A percentile compares a stretch with the other conserved stretches of the same genome.
Evolutionary conservation across 306 rosid species (phyloP).

Genomic region (Dalbergia cochinchinensis): DNA sequence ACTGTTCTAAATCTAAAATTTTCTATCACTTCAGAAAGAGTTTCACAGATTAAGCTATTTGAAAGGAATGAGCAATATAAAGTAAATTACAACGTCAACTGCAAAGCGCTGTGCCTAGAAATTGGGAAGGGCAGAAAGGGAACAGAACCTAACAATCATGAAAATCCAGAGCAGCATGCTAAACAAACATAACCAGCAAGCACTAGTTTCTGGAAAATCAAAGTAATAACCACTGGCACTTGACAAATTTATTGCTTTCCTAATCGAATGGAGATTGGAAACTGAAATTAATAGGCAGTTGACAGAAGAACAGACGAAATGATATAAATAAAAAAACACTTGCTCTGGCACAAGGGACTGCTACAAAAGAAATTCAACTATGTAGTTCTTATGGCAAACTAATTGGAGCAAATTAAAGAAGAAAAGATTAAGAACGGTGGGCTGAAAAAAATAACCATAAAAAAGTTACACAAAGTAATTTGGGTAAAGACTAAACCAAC

Average conservation of each 20-base stretch:
- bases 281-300: constrained; percentile 35
- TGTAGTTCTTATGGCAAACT: constrained; percentile 35
- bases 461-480: constrained; percentile 53
- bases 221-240: constrained; percentile 27
- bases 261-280: constrained; percentile 41
- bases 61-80: constrained; percentile 40
- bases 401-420: constrained; percentile 39
- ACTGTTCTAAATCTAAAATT: constrained; percentile 13
- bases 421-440: constrained; percentile 40
- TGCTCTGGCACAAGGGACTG: constrained; percentile 39
- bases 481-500: constrained; percentile 59
- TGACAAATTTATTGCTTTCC: background rate
- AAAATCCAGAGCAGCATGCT: constrained; percentile 1
- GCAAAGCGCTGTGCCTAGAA: constrained; percentile 1
- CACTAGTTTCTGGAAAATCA: constrained; percentile 39
- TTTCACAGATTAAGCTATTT: background rate
- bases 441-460: constrained; percentile 48
- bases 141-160: constrained; percentile 28
- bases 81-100: constrained; percentile 37
- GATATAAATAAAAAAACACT: constrained; percentile 12
- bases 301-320: constrained; percentile 32
- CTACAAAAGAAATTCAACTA: constrained; percentile 36
- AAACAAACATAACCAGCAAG: constrained; percentile 33
- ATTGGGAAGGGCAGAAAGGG: constrained; percentile 12
- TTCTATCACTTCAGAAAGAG: background rate